Evolutionary conservation across 192 early-diverging fungal species (phyloP), one percentile per base, ranked within the genome.

Genomic region (Coemansia sp.): DNA sequence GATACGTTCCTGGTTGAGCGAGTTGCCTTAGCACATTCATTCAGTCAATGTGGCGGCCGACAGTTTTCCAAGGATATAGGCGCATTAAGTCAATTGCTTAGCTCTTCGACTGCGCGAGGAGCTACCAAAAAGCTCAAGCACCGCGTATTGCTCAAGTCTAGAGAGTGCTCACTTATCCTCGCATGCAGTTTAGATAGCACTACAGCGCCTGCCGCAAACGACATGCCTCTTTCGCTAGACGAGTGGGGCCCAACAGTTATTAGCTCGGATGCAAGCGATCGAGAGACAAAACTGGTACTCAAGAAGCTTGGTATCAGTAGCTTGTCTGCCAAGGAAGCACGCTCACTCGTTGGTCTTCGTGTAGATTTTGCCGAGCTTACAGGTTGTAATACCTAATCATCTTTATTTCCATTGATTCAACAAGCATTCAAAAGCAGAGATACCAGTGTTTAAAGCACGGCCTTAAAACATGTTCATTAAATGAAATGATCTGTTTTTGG

Each of bases 21-120:
- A 1, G 81, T 83, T 11, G 81, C 81, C 5, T 67, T 61, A 58
- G 73, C 67, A 10, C 81, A 83, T 34, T 39, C 44, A 0, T 83
- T 83, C 21, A 73, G 75, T 44, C 32, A 27, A 5, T 12, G 17
- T 9, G 76, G 76, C 32, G 81, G 81, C 0, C 62, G 27, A 27
- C 81, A 75, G 68, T 66, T 83, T 62, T 55, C 64, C n/a, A 59
- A 37, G 39, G 81, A 83, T 21, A 48, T 78, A 14, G 45, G 48
- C 45, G 73, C 73, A 0, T 21, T 83, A 8, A 46, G 29, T 7
- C 74, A 63, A 3, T 44, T 82, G 6, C 59, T 80, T 32, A 17
- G 10, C 55, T 45, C 72, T 15, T 65, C 75, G 0, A 25, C 62
- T 17, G 17, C 55, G 2, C 63, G 66, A n/a, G 41, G 51, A 7